Evolutionary conservation across 2,329 filamentous ascomycete genomes (phyloP).

Genomic region (Elsinoe batatas): DNA sequence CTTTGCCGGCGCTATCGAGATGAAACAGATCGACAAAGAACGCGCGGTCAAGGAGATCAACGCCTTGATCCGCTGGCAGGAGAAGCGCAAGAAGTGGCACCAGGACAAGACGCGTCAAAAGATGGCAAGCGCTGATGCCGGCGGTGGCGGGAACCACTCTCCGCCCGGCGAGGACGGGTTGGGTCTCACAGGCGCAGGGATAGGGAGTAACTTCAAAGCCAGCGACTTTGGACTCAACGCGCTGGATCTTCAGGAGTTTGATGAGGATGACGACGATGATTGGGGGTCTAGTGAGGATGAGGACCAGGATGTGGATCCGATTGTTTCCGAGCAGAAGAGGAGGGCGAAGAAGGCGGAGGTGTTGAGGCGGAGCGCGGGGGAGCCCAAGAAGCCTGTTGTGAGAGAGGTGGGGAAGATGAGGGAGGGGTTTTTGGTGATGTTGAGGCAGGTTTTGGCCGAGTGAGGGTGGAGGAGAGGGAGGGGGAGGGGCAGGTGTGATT

Average conservation of each 20-base stretch:
- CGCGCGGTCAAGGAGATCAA: conserved; percentile 74
- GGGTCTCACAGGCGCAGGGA: conserved; percentile 34
- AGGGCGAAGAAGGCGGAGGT: conserved; percentile 69
- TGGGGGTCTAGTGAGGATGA: conserved; percentile 63
- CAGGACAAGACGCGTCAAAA: conserved; percentile 96
- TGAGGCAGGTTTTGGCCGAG: conserved; percentile 28
- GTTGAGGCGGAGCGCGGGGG: conserved; percentile 38
- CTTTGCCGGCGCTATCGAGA: conserved; percentile 67
- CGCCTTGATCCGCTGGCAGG: conserved; percentile 82
- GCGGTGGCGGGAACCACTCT: conserved; percentile 38
- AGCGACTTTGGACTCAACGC: conserved; percentile 85
- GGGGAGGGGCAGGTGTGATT: neutral
- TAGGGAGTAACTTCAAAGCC: conserved; percentile 54
- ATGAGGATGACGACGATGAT: conserved; percentile 59
- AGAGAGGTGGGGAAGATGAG: conserved; percentile 27
- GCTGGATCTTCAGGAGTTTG: conserved; percentile 77
- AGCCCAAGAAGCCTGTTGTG: conserved; percentile 29
- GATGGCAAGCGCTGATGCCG: conserved; percentile 69
- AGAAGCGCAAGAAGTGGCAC: conserved; percentile 94
- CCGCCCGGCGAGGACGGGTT: conserved; percentile 28
- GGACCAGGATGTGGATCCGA: conserved; percentile 67
- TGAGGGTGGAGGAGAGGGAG: neutral
- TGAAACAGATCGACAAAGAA: conserved; percentile 57
- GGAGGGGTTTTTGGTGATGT: conserved; percentile 27
- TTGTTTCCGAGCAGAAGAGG: conserved; percentile 72